Evolutionary conservation across 495 filamentous ascomycete species (phyloP).

Genomic region (Penicillium ochrochloron): DNA sequence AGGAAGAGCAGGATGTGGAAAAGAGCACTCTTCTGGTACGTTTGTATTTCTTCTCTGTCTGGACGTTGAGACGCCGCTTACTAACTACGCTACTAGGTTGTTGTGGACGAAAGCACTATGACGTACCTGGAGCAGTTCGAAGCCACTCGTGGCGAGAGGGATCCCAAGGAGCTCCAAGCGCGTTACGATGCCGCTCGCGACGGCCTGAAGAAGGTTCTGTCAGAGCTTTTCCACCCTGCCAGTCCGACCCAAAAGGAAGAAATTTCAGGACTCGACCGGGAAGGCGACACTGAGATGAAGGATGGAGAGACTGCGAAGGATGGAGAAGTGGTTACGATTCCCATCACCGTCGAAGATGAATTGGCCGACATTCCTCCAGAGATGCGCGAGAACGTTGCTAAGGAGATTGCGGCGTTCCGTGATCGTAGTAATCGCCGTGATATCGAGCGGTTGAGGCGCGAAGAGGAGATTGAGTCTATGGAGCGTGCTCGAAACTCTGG

Average conservation of each 20-base stretch:
- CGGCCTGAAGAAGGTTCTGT: constrained; percentile 66
- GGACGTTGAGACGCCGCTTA: neutral
- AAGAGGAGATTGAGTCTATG: constrained; percentile 90
- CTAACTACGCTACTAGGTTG: constrained; percentile 53
- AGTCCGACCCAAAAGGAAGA: constrained; percentile 54
- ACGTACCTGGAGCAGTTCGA: constrained; percentile 84
- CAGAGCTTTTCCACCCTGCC: constrained; percentile 72
- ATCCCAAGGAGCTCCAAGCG: constrained; percentile 65
- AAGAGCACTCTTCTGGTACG: constrained; percentile 67
- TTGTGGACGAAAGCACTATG: constrained; percentile 78
- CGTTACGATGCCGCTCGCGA: constrained; percentile 70
- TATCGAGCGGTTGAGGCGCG: constrained; percentile 79
- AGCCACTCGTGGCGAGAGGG: constrained; percentile 64
- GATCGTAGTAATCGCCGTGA: constrained; percentile 87
- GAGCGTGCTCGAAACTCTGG: constrained; percentile 76
- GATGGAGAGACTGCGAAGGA: constrained; percentile 63
- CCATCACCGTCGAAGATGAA: constrained; percentile 88
- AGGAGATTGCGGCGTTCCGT: constrained; percentile 92
- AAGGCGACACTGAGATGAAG: constrained; percentile 75
- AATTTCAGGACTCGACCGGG: constrained; percentile 53
- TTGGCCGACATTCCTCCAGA: constrained; percentile 94
- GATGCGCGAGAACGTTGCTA: constrained; percentile 94
- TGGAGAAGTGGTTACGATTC: constrained; percentile 86
- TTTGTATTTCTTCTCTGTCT: neutral
- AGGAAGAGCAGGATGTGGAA: constrained; percentile 64